These are phyloP conservation scores for Collariella sp. DNA, from an alignment of 495 filamentous ascomycete genomes.

Conservation along the genomic window DNA sequence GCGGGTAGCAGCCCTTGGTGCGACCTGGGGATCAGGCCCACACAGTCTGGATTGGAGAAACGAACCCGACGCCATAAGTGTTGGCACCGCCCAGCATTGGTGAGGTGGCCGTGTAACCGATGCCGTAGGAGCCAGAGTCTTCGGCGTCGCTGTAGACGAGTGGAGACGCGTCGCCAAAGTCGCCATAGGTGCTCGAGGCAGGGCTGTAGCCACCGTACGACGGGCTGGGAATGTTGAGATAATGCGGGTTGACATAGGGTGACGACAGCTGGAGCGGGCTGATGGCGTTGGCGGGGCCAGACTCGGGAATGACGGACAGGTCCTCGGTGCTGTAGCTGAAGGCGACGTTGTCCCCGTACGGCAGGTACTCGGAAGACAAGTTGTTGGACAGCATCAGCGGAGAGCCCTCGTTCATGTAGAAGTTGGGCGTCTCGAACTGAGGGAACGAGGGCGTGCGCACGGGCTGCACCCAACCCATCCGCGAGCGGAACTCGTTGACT, in stretches of 20 bases:
- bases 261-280: constrained; percentile 45
- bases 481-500: constrained; percentile 49
- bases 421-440: constrained; percentile 40
- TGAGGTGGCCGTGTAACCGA: constrained; percentile 29
- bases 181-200: constrained; percentile 46
- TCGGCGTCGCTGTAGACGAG: constrained; percentile 48
- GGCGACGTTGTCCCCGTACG: constrained; percentile 42
- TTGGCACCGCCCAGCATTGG: constrained; percentile 33
- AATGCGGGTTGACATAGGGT: constrained; percentile 40
- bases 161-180: constrained; percentile 42
- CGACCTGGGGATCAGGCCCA: constrained; percentile 38
- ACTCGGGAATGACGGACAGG: constrained; percentile 36
- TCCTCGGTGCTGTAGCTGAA: constrained; percentile 52
- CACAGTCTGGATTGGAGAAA: constrained; percentile 46
- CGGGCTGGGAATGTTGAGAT: constrained; percentile 49
- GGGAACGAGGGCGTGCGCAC: constrained; percentile 46
- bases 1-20: constrained; percentile 29
- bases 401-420: constrained; percentile 36
- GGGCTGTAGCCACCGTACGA: constrained; percentile 47
- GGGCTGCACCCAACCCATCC: constrained; percentile 54
- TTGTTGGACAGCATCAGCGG: constrained; percentile 30
- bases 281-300: constrained; percentile 32
- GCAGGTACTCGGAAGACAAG: constrained; percentile 30
- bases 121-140: constrained; percentile 36
- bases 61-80: constrained; percentile 48